These are phyloP conservation scores for Rhodocollybia butyracea DNA, from an alignment of 768 basidiomycete genomes.

Conservation along the genomic window DNA sequence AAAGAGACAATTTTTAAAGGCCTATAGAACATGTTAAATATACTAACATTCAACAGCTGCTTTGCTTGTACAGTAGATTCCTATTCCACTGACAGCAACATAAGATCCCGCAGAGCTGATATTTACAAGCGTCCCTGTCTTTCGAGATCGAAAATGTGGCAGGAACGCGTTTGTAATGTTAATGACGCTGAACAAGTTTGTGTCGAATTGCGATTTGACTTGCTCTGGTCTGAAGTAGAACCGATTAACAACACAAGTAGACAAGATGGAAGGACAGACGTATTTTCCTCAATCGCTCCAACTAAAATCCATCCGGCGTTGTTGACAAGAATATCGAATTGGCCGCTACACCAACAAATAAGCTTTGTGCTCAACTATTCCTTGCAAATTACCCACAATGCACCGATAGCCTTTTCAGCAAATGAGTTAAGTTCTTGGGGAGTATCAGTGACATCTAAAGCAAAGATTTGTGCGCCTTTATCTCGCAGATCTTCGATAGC, in stretches of 20 bases:
- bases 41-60: slow-evolving; percentile 15
- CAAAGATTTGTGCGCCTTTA: slow-evolving; percentile 21
- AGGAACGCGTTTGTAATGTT: slow-evolving; percentile 22
- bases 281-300: slow-evolving; percentile 14
- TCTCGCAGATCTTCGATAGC: slow-evolving; percentile 20
- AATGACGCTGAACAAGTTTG: slow-evolving; percentile 26
- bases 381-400: slow-evolving; percentile 9
- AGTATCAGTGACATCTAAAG: slow-evolving; percentile 23
- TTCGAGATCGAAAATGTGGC: slow-evolving; percentile 20
- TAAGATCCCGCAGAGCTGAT: slow-evolving; percentile 15
- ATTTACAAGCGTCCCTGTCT: slow-evolving; percentile 15
- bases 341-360: slow-evolving; percentile 11
- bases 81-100: slow-evolving; percentile 7
- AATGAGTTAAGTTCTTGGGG: slow-evolving; percentile 15
- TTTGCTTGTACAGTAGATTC: slow-evolving; percentile 17
- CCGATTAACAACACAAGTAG: too few species aligned
- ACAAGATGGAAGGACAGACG: too few species aligned
- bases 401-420: slow-evolving; percentile 18
- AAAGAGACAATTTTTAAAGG: slow-evolving; percentile 3
- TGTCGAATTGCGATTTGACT: slow-evolving; percentile 17
- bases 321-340: slow-evolving; percentile 23
- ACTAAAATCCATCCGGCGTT: slow-evolving; percentile 21
- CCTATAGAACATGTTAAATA: too few species aligned
- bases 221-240: slow-evolving; percentile 12
- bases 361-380: too few species aligned